phyloP scores from a whole-genome alignment of 805 yeast genomes.

The Lipomyces kockii region DNA sequence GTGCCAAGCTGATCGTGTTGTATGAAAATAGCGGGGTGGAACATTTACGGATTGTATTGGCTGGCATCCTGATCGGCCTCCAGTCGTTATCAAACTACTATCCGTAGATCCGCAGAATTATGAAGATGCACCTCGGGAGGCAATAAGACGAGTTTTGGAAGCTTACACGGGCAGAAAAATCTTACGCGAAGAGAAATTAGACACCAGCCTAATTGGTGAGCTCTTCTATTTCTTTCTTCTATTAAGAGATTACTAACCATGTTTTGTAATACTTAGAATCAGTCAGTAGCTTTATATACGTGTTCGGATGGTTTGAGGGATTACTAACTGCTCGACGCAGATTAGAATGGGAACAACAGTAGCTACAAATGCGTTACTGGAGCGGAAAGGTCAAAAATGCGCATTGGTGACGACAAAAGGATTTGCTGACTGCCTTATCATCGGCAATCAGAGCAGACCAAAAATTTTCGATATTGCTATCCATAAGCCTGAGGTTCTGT shows the following conservation, averaged over 20 bases:
- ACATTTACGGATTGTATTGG: conserved; percentile 84
- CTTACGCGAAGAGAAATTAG: conserved; percentile 64
- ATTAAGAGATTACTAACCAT: background rate
- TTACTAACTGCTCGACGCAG: conserved; percentile 49
- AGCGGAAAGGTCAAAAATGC: conserved; percentile 88
- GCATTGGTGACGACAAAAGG: conserved; percentile 88
- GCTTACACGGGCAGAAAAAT: conserved; percentile 57
- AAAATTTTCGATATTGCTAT: conserved; percentile 83
- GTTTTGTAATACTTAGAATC: conserved; percentile 15
- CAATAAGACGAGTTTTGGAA: conserved; percentile 78
- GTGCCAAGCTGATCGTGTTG: background rate
- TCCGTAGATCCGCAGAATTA: conserved; percentile 91
- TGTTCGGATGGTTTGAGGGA: background rate
- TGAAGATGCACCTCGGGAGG: conserved; percentile 90
- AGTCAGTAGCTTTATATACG: conserved; percentile 11
- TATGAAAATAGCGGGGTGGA: conserved; percentile 64
- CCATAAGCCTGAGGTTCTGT: conserved; percentile 69
- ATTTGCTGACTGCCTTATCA: conserved; percentile 75
- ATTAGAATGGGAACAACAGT: conserved; percentile 93
- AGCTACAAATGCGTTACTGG: conserved; percentile 93
- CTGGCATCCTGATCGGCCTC: conserved; percentile 52
- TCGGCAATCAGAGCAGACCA: conserved; percentile 93
- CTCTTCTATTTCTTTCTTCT: background rate
- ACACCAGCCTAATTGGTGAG: conserved; percentile 52
- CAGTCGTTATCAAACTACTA: conserved; percentile 72